These are phyloP conservation scores for Hyaloperonospora arabidopsidis DNA, from an alignment of 352 stramenopile species.

Conservation along the genomic window DNA sequence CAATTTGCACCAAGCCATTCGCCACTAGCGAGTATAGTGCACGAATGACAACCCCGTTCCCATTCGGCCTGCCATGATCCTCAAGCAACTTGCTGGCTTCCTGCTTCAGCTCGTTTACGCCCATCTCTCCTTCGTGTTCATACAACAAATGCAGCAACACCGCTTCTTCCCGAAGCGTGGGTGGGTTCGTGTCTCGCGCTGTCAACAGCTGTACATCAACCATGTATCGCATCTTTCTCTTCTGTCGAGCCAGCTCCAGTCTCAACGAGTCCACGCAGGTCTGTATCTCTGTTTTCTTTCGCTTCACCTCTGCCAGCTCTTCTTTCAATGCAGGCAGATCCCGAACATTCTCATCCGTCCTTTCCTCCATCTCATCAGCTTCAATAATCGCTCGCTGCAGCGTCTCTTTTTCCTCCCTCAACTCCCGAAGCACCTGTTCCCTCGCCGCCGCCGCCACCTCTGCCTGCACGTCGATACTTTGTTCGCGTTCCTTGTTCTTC, in stretches of 20 bases:
- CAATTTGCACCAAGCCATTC: conserved; percentile 64
- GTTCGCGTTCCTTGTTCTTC: conserved; percentile 4
- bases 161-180: conserved; percentile 43
- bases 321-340: conserved; percentile 35
- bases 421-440: conserved; percentile 29
- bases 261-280: conserved; percentile 32
- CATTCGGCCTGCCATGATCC: conserved; percentile 36
- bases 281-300: conserved; percentile 18
- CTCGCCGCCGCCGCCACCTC: conserved; percentile 15
- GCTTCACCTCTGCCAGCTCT: conserved; percentile 25
- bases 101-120: conserved; percentile 52
- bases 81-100: conserved; percentile 36
- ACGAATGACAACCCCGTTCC: conserved; percentile 38
- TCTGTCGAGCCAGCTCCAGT: conserved; percentile 35
- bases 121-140: conserved; percentile 53
- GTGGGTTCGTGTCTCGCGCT: conserved; percentile 35
- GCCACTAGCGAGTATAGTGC: conserved; percentile 62
- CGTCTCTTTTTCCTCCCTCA: conserved; percentile 39
- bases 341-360: conserved; percentile 27
- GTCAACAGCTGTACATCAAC: conserved; percentile 54
- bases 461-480: conserved; percentile 15
- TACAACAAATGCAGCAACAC: conserved; percentile 60
- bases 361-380: conserved; percentile 34
- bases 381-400: conserved; percentile 42
- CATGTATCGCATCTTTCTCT: conserved; percentile 61